Evolutionary conservation across 2,329 filamentous ascomycete genomes (phyloP).

Genomic region (Trichoderma sp.): DNA sequence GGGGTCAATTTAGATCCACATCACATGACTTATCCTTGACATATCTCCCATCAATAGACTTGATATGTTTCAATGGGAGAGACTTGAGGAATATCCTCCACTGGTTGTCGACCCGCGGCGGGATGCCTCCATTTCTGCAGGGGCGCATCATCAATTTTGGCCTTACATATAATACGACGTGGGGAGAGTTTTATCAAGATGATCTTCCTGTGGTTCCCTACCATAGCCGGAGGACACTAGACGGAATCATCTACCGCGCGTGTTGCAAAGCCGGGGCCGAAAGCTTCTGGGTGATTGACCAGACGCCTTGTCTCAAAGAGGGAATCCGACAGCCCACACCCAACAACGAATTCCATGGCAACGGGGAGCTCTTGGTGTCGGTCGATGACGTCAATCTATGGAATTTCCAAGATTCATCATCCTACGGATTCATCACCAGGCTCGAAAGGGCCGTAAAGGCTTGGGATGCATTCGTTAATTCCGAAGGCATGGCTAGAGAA

Average conservation of each 20-base stretch:
- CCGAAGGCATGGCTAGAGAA: neutral
- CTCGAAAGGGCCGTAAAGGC: neutral
- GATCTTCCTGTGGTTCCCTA: neutral
- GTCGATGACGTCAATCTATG: accelerated
- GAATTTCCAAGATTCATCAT: neutral
- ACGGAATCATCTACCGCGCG: neutral
- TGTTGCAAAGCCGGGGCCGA: neutral
- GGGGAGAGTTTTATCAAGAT: neutral
- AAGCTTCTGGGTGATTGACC: neutral
- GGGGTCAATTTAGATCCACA: no score
- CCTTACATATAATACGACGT: neutral
- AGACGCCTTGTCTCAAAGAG: neutral
- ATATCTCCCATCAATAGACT: neutral
- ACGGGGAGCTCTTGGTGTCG: neutral
- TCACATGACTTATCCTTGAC: no score
- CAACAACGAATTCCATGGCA: neutral
- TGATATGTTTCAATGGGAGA: neutral
- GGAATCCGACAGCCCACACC: neutral
- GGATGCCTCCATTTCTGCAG: neutral
- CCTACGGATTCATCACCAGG: neutral
- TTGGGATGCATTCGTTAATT: neutral
- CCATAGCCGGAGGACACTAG: neutral
- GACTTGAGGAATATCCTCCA: neutral
- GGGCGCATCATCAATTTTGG: neutral
- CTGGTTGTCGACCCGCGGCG: neutral